phyloP scores from a whole-genome alignment of 768 basidiomycete species.

The Pleurotus tuber-regium region DNA sequence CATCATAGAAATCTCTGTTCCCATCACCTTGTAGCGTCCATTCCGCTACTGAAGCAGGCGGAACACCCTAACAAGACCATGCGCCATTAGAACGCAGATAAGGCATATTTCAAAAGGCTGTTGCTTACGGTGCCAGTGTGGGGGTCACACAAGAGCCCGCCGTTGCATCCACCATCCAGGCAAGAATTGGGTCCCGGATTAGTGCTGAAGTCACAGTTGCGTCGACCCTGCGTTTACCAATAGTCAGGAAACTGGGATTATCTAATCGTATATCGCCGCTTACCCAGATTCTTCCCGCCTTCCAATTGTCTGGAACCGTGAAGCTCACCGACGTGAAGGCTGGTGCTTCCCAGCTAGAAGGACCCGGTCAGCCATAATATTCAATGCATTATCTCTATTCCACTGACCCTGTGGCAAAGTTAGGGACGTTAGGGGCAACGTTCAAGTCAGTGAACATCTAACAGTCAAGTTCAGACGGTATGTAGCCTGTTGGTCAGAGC shows the following conservation, averaged over 20 bases:
- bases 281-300: slow-evolving; percentile 37
- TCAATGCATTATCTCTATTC: background rate
- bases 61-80: slow-evolving; percentile 40
- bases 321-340: slow-evolving; percentile 30
- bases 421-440: slow-evolving; percentile 34
- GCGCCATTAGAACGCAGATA: background rate
- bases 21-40: slow-evolving; percentile 51
- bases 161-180: slow-evolving; percentile 64
- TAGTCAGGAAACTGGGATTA: background rate
- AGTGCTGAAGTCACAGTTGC: slow-evolving; percentile 50
- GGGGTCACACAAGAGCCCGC: slow-evolving; percentile 58
- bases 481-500: too few species aligned
- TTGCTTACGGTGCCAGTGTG: slow-evolving; percentile 44
- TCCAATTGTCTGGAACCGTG: slow-evolving; percentile 53
- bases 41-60: slow-evolving; percentile 68
- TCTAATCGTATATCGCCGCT: slow-evolving; percentile 1
- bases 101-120: background rate
- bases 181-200: slow-evolving; percentile 60
- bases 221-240: slow-evolving; percentile 44
- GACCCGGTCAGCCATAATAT: background rate
- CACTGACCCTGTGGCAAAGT: slow-evolving; percentile 31
- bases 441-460: slow-evolving; percentile 43
- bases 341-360: slow-evolving; percentile 27
- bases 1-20: slow-evolving; percentile 57
- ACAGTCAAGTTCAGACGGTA: background rate